phyloP scores from a whole-genome alignment of 371 early-diverging fungal species.

The Apophysomyces ossiformis region DNA sequence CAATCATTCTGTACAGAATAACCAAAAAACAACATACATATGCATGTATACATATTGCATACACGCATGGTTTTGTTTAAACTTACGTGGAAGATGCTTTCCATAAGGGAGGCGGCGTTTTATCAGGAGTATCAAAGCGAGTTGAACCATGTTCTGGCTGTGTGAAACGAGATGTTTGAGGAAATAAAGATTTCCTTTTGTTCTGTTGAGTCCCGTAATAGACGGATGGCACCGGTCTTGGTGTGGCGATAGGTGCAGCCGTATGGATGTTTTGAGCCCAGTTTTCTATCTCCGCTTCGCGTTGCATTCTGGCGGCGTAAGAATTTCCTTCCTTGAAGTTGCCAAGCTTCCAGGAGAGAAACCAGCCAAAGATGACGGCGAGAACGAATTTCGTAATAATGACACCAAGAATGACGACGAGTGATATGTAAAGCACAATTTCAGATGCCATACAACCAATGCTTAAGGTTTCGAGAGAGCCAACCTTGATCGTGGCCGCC shows the following conservation, averaged over 20 bases:
- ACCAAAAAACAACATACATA: background rate
- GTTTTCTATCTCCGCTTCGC: conserved; percentile 61
- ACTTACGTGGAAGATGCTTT: conserved; percentile 35
- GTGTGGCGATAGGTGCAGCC: conserved; percentile 33
- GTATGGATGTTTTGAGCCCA: conserved; percentile 60
- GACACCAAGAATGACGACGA: conserved; percentile 64
- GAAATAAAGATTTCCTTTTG: conserved; percentile 42
- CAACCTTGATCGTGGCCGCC: conserved; percentile 67
- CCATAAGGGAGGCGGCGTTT: conserved; percentile 32
- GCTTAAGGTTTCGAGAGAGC: conserved; percentile 69
- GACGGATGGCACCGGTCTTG: conserved; percentile 16
- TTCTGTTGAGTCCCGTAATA: conserved; percentile 7
- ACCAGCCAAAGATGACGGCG: conserved; percentile 80
- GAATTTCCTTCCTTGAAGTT: conserved; percentile 54
- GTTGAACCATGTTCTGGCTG: conserved; percentile 43
- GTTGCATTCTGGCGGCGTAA: conserved; percentile 58
- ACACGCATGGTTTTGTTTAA: background rate
- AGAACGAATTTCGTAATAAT: conserved; percentile 72
- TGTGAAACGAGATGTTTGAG: conserved; percentile 52
- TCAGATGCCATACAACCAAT: conserved; percentile 76
- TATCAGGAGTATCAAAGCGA: conserved; percentile 35
- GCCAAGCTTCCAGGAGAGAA: conserved; percentile 66
- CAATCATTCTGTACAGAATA: conserved; percentile 8
- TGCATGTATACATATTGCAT: background rate
- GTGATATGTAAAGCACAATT: conserved; percentile 65